Evolutionary conservation across 1,284 basidiomycete species (phyloP).

Genomic region (Erythrobasidium hasegawianum): DNA sequence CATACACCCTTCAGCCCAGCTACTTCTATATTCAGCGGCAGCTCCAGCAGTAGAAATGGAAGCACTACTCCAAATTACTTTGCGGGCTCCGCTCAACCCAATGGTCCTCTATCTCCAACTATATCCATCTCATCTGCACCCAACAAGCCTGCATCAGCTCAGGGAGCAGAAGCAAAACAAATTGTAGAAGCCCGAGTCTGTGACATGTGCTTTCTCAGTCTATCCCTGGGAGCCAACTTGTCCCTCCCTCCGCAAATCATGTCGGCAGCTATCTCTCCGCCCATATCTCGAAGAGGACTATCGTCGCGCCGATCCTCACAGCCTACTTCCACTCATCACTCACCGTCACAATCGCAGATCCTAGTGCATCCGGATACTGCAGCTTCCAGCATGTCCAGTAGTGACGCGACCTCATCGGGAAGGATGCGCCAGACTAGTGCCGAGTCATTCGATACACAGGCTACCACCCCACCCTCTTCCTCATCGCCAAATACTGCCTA

Average conservation of each 20-base stretch:
- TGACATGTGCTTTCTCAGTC: conserved; percentile 9
- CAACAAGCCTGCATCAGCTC: background rate
- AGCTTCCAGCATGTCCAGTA: background rate
- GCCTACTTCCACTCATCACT: too few species aligned
- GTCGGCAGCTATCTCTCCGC: too few species aligned
- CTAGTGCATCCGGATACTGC: too few species aligned
- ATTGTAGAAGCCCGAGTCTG: conserved; percentile 11
- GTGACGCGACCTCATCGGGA: background rate
- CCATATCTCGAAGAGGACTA: too few species aligned
- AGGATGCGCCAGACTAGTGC: background rate
- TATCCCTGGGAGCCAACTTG: background rate
- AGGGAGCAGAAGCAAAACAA: background rate
- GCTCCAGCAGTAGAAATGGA: background rate
- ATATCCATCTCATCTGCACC: background rate
- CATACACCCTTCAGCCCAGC: background rate
- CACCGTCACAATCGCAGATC: too few species aligned
- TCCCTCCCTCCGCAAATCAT: background rate
- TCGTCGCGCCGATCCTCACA: too few species aligned
- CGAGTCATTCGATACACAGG: background rate
- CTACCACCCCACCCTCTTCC: background rate
- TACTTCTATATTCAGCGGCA: background rate
- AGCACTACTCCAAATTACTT: background rate
- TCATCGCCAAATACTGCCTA: too few species aligned
- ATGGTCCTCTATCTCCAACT: background rate
- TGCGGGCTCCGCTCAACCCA: background rate